Evolutionary conservation across 108 stramenopile species (phyloP), one percentile per base, ranked within the genome.

Genomic region (Aurantiochytrium sp.): DNA sequence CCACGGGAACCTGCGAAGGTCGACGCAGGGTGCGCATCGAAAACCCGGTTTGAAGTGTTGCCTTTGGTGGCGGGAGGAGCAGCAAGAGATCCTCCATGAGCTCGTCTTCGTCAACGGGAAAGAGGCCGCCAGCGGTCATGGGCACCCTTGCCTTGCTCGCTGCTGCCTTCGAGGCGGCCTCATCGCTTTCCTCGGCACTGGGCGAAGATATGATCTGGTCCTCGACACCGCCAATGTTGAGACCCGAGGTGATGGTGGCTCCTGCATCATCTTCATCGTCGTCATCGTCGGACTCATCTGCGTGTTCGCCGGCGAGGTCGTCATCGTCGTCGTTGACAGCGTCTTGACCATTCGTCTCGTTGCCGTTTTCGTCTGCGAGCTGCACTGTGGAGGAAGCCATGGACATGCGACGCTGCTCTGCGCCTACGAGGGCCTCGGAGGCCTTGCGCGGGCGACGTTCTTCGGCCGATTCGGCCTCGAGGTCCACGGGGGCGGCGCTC

Each of bases 21-120:
- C 49, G 12, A 8, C 76, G 76, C 76, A 83, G 51, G 28, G 76
- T 83, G n/a, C 76, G 76, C 76, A 83, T 83, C 23, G 76, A 83
- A 18, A 83, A 53, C 25, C 51, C 49, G 19, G 45, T 21, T 12
- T 83, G 76, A 1, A 47, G 23, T 4, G 23, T 83, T 23, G 19
- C 76, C 76, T 83, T 83, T 6, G 76, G 45, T 35, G 76, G 76
- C 51, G 76, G 76, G 43, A 23, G 76, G 10, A 83, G 76, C 51
- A 83, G 45, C 23, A 53, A n/a, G 25, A 83, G 45, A 45, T 83
- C 76, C 3, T 47, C 76, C 49, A 53, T 53, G 1, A 23, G 23
- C 76, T 83, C 76, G 76, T 83, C 76, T 23, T 83, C 76, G 49
- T 83, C 76, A 1, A 53, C 49, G 28, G 76, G 23, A 23, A 83